Percentiles rank a stretch among this genome's conserved stretches.
Conservation (phyloP, 495 filamentous ascomycete genomes). For the Aspergillus nanangensis region DNA sequence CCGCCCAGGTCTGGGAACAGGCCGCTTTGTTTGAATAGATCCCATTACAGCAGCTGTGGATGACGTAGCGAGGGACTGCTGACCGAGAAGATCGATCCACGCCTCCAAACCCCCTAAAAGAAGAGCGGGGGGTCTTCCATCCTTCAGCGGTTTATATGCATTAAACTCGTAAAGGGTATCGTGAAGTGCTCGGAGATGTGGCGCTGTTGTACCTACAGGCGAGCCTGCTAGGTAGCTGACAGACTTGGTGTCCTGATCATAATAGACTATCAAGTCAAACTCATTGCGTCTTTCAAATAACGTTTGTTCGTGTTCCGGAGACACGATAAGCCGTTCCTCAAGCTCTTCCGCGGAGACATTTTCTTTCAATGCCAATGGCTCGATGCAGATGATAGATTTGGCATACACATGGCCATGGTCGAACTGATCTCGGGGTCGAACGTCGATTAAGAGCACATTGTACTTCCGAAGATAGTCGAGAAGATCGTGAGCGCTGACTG, state of each 20-base stretch:
- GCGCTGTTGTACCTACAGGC: conserved; percentile 45
- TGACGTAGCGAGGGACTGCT: conserved; percentile 57
- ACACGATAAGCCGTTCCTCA: conserved; percentile 74
- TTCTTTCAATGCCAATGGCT: conserved; percentile 70
- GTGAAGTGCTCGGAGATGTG: conserved; percentile 63
- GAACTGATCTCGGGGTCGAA: conserved; percentile 75
- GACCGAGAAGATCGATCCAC: conserved; percentile 77
- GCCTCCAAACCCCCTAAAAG: conserved; percentile 78
- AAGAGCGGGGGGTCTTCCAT: conserved; percentile 62
- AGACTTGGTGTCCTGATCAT: conserved; percentile 67
- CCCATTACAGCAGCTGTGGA: conserved; percentile 50
- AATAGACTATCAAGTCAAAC: conserved; percentile 85
- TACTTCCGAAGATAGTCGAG: conserved; percentile 58
- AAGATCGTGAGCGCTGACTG: conserved; percentile 62
- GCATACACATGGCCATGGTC: conserved; percentile 85
- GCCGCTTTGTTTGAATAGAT: conserved; percentile 34
- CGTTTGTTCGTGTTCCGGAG: conserved; percentile 66
- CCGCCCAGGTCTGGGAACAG: conserved; percentile 36
- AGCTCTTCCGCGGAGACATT: conserved; percentile 85
- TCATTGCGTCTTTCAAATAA: conserved; percentile 72
- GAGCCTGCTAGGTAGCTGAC: conserved; percentile 45
- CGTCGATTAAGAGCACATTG: conserved; percentile 77
- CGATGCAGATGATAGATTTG: conserved; percentile 79
- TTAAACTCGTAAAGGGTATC: conserved; percentile 81
- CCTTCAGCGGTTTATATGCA: conserved; percentile 66